phyloP scores from a whole-genome alignment of 1,284 basidiomycete genomes.

The Tilletia setariae region DNA sequence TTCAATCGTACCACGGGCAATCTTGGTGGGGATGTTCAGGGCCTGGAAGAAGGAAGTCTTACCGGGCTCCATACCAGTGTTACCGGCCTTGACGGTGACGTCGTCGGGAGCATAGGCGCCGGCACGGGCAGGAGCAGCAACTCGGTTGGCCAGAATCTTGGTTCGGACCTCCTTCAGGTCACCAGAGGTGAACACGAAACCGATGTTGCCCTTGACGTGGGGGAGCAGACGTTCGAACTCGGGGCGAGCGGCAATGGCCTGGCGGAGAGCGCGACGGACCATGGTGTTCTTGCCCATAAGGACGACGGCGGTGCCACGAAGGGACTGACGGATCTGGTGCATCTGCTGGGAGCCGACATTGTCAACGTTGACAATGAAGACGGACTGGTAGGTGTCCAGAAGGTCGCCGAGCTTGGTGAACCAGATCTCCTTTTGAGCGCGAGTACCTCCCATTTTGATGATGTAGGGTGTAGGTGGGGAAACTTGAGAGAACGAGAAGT shows the following conservation, averaged over 20 bases:
- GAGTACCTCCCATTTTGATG: conserved; percentile 77
- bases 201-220: conserved; percentile 94
- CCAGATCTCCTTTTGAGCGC: conserved; percentile 87
- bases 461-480: not conserved
- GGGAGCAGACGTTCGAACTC: conserved; percentile 95
- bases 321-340: conserved; percentile 93
- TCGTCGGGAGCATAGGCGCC: conserved; percentile 91
- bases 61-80: conserved; percentile 97
- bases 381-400: conserved; percentile 82
- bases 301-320: conserved; percentile 93
- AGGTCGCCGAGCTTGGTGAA: conserved; percentile 92
- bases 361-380: conserved; percentile 99
- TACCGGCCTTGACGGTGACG: conserved; percentile 86
- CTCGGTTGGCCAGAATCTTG: conserved; percentile 90
- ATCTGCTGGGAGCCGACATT: conserved; percentile 99
- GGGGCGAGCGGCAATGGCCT: conserved; percentile 82
- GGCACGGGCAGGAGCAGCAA: conserved; percentile 95
- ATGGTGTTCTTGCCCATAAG: conserved; percentile 99
- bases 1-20: conserved; percentile 99
- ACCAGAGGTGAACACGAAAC: conserved; percentile 91
- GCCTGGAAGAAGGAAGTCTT: conserved; percentile 89
- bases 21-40: conserved; percentile 99
- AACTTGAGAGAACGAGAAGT: not conserved
- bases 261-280: conserved; percentile 95
- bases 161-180: conserved; percentile 95